Evolutionary conservation across 352 stramenopile species (phyloP).

Genomic region (Phytopythium kandeliae): DNA sequence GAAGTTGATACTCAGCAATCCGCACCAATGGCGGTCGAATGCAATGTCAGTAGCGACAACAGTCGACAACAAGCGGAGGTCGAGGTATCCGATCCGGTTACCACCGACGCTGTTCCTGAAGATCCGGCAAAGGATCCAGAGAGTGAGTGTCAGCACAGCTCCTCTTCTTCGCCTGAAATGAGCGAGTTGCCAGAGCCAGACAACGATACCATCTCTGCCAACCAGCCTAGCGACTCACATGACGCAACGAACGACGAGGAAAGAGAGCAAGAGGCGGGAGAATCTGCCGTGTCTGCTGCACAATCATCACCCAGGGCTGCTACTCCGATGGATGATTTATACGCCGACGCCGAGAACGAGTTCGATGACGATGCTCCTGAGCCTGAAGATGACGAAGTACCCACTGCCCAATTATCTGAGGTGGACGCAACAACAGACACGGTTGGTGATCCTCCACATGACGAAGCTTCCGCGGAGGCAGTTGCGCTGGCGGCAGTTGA

Average conservation of each 20-base stretch:
- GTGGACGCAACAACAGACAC: neutral
- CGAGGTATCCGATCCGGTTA: neutral
- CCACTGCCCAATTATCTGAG: too few species aligned
- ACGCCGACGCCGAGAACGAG: constrained; percentile 47
- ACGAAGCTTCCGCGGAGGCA: neutral
- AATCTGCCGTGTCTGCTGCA: neutral
- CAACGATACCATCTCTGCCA: neutral
- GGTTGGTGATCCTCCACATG: neutral
- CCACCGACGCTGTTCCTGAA: neutral
- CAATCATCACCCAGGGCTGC: neutral
- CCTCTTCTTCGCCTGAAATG: neutral
- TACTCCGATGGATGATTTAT: constrained; percentile 19
- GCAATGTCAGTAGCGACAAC: too few species aligned
- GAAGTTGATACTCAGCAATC: too few species aligned
- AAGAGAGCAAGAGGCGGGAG: neutral
- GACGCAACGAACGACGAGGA: neutral
- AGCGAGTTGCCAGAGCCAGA: neutral
- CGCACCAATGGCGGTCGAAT: too few species aligned
- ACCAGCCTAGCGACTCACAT: neutral
- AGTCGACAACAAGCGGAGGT: too few species aligned
- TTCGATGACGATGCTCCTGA: constrained; percentile 43
- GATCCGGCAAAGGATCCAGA: neutral
- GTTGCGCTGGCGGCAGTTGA: neutral
- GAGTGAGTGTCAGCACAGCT: neutral
- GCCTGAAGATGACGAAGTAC: constrained; percentile 10